Base-by-base conservation (phyloP, 73 alveolate genomes). In the Effrenium voratum region DNA sequence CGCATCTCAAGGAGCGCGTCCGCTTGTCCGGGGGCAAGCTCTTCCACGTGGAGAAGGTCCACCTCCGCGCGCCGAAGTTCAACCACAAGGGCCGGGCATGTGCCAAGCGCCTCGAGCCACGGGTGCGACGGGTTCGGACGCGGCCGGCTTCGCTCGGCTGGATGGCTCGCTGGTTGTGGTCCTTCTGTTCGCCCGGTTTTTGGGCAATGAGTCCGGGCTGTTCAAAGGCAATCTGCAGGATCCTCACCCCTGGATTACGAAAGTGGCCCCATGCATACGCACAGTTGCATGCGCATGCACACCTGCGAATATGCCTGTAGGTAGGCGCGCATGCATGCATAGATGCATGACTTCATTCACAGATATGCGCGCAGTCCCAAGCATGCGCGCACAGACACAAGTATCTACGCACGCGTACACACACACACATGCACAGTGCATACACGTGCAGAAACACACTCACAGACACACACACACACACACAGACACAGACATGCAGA, bases 1-100 rank as follows among this genome's bases (percentile, higher is more conserved):
- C 10, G 24, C 24, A 22, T 15, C 43, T 26, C 82, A 38, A 76
- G 95, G 95, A 87, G 95, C 95, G 95, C 30, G 28, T 87, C 45
- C n/a, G 24, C 41, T 85, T 87, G n/a, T 87, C 95, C 73, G 95
- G 95, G 28, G 95, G 95, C 55, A 87, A 87, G 77, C 70, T 87
- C 41, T 87, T 87, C 49, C 84, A 44, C 49, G 28, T 49, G 13
- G 52, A 24, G 26, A 36, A 30, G 83, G 68, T 49, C 19, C 73
- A 32, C 50, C 63, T 47, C 8, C 72, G 52, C 28, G 30, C 70
- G 32, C 47, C 45, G 91, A 44, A 43, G 47, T 28, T 5, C 70
- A 45, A 45, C 46, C 38, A 15, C 32, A 44, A 6, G 32, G 30
- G 30, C n/a, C 66, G 70, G 45, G 46, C 91, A 5, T 80, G 72